phyloP scores from a whole-genome alignment of 805 yeast species.

The Metschnikowia reukaufii region DNA sequence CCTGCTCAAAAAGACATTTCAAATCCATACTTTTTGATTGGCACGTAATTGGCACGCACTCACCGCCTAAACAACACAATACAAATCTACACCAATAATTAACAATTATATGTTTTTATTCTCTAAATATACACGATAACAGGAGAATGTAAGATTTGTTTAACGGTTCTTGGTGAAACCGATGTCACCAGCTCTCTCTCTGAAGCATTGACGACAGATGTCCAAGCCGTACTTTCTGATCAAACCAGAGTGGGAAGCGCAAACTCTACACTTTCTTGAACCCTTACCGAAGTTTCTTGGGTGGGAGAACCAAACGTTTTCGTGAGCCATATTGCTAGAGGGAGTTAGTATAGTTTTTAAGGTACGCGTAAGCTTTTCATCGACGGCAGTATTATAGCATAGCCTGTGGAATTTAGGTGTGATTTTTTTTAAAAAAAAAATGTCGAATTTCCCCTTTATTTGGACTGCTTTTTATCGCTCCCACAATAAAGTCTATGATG shows the following conservation, averaged over 20 bases:
- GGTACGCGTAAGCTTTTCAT: too few species aligned
- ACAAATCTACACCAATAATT: background rate
- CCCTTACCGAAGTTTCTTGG: slow-evolving; percentile 99
- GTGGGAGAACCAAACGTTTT: slow-evolving; percentile 99
- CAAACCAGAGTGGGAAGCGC: slow-evolving; percentile 98
- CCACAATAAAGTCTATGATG: too few species aligned
- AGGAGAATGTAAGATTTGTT: slow-evolving; percentile 27
- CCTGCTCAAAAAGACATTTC: too few species aligned
- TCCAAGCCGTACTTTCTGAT: slow-evolving; percentile 99
- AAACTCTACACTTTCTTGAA: slow-evolving; percentile 99
- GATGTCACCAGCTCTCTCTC: slow-evolving; percentile 98
- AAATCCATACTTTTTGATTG: too few species aligned
- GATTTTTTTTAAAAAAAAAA: too few species aligned
- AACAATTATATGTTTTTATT: slow-evolving; percentile 14
- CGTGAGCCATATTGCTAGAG: slow-evolving; percentile 93
- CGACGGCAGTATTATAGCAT: too few species aligned
- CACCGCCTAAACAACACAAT: too few species aligned
- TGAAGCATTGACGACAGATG: slow-evolving; percentile 99
- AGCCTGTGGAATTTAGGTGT: too few species aligned
- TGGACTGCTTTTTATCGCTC: too few species aligned
- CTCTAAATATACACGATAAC: slow-evolving; percentile 17
- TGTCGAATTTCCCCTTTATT: too few species aligned
- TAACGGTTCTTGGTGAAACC: slow-evolving; percentile 99
- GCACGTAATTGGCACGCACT: too few species aligned
- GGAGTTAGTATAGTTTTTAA: slow-evolving; percentile 31